Conservation (phyloP, 805 yeast species). For the Candida pseudoglaebosa region DNA sequence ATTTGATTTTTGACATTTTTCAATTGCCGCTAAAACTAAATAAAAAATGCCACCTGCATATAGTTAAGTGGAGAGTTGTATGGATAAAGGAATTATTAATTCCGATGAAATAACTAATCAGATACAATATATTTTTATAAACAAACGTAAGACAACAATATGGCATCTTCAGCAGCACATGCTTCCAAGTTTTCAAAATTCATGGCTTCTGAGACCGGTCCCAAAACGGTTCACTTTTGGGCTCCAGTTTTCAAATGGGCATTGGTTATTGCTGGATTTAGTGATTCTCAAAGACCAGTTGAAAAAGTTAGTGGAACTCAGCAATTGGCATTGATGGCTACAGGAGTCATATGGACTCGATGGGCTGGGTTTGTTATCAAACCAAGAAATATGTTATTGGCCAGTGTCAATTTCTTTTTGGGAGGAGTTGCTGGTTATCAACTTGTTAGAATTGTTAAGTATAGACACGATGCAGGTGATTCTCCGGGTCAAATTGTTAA, state of each 20-base stretch:
- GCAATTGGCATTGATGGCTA: slow-evolving; percentile 79
- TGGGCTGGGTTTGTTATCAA: slow-evolving; percentile 89
- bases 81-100: too few species aligned
- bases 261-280: slow-evolving; percentile 86
- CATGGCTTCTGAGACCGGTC: slow-evolving; percentile 87
- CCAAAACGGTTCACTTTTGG: slow-evolving; percentile 97
- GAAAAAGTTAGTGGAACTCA: slow-evolving; percentile 89
- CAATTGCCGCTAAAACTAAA: too few species aligned
- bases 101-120: too few species aligned
- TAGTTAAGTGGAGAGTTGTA: too few species aligned
- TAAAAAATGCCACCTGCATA: too few species aligned
- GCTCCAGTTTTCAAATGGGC: slow-evolving; percentile 71
- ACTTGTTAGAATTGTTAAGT: slow-evolving; percentile 63
- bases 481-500: slow-evolving; percentile 49
- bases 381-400: slow-evolving; percentile 83
- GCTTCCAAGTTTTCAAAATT: slow-evolving; percentile 64
- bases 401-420: slow-evolving; percentile 90
- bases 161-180: slow-evolving; percentile 28
- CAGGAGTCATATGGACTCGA: slow-evolving; percentile 96
- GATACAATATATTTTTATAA: too few species aligned
- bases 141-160: slow-evolving; percentile 5
- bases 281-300: slow-evolving; percentile 85
- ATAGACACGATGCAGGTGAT: slow-evolving; percentile 66
- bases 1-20: too few species aligned
- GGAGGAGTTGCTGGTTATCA: slow-evolving; percentile 89